Percentiles rank a stretch among this genome's conserved stretches.
Conservation (phyloP, 1,284 basidiomycete species). For the Puccinia hordei region DNA sequence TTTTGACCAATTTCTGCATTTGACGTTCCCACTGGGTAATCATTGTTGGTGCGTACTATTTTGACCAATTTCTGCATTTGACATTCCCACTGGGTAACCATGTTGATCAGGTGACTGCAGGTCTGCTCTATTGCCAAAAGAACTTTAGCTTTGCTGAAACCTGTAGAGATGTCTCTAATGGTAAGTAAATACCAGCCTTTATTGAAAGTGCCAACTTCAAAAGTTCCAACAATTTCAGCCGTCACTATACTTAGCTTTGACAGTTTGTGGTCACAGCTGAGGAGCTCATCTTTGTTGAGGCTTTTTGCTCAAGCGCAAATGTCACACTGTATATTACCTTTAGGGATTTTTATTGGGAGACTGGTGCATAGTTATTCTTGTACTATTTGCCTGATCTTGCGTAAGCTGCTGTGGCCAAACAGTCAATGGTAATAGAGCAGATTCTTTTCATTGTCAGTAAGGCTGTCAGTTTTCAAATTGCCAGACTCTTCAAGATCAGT, state of each 20-base stretch:
- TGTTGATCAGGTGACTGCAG: no score
- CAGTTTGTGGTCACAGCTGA: neutral
- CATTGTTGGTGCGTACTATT: no score
- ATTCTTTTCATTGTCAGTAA: neutral
- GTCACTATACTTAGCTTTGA: neutral
- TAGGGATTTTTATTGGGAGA: neutral
- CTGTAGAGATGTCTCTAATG: neutral
- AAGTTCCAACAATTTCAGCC: neutral
- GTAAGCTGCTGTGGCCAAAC: neutral
- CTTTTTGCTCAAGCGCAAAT: neutral
- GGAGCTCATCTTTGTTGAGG: neutral
- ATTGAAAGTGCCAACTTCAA: neutral
- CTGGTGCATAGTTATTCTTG: neutral
- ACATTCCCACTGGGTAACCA: no score
- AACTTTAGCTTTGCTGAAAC: neutral
- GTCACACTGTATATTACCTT: neutral
- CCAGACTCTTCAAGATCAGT: no score
- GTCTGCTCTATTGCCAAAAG: no score
- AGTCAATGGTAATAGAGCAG: neutral
- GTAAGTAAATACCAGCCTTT: neutral
- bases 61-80: no score
- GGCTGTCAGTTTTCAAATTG: neutral
- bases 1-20: no score
- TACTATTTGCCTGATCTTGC: neutral
- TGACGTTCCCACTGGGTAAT: no score